Conservation (phyloP, 2,329 filamentous ascomycete genomes). For the Microdochium bolleyi region DNA sequence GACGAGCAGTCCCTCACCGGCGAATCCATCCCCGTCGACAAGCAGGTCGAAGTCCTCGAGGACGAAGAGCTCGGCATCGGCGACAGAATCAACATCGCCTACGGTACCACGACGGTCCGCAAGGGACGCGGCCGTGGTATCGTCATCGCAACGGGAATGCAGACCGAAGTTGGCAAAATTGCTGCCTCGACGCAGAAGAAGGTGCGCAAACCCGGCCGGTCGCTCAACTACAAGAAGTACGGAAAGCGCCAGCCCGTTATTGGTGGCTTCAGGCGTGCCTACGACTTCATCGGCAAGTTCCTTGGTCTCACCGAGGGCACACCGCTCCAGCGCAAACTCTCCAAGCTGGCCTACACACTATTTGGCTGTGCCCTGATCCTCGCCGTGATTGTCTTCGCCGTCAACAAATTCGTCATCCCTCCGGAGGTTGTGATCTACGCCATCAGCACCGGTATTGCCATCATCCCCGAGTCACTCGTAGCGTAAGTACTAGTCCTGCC, state of each 20-base stretch:
- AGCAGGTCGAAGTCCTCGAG: slow-evolving; percentile 48
- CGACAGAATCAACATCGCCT: slow-evolving; percentile 68
- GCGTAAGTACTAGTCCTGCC: slow-evolving; percentile 31
- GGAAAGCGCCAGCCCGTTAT: slow-evolving; percentile 41
- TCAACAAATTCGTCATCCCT: slow-evolving; percentile 42
- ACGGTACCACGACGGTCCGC: slow-evolving; percentile 64
- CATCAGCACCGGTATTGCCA: slow-evolving; percentile 50
- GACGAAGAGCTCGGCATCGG: slow-evolving; percentile 55
- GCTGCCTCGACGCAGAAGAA: slow-evolving; percentile 47
- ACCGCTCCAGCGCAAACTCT: slow-evolving; percentile 70
- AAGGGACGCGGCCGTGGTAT: slow-evolving; percentile 68
- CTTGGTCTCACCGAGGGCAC: slow-evolving; percentile 60
- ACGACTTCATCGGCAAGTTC: slow-evolving; percentile 46
- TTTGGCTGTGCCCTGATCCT: slow-evolving; percentile 61
- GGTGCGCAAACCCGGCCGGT: slow-evolving; percentile 45
- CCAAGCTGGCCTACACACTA: slow-evolving; percentile 67
- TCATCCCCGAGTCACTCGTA: slow-evolving; percentile 58
- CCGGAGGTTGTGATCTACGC: slow-evolving; percentile 50
- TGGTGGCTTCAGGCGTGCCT: slow-evolving; percentile 36
- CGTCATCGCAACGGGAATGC: slow-evolving; percentile 65
- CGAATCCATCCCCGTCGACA: slow-evolving; percentile 65
- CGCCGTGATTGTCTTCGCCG: slow-evolving; percentile 49
- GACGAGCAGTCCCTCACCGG: slow-evolving; percentile 74
- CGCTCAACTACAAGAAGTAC: slow-evolving; percentile 45
- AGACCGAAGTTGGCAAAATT: slow-evolving; percentile 63